Conservation (phyloP, 345 rosid species). For the Salix arbutifolia region DNA sequence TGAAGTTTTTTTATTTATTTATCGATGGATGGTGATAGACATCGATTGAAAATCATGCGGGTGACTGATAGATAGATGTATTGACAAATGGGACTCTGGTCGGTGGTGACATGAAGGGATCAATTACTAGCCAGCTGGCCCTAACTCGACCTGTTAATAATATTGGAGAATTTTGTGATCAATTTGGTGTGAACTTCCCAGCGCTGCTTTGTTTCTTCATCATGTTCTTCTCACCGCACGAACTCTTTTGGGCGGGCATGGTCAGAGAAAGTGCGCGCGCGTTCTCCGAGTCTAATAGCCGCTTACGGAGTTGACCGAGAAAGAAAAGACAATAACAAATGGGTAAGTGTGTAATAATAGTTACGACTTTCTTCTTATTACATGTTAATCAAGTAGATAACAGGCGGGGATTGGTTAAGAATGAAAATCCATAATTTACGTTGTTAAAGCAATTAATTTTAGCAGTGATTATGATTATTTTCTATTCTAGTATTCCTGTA, state of each 20-base stretch:
- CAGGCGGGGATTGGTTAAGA: neutral
- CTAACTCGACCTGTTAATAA: neutral
- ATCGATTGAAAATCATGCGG: neutral
- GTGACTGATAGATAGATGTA: neutral
- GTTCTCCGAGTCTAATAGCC: neutral
- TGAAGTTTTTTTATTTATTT: neutral
- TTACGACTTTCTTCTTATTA: neutral
- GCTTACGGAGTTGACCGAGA: neutral
- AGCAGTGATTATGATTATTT: too few relatives aligned
- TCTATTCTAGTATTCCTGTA: too few relatives aligned
- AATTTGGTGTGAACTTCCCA: neutral
- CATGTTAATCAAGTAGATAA: neutral
- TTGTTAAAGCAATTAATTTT: too few relatives aligned
- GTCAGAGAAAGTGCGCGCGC: neutral
- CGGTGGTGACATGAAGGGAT: conserved; percentile 4
- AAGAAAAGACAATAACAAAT: neutral
- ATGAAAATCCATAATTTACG: too few relatives aligned
- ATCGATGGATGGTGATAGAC: neutral
- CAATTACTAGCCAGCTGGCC: too few relatives aligned
- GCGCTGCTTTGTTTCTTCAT: neutral
- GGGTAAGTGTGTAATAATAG: neutral
- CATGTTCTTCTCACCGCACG: neutral
- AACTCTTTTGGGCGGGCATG: neutral
- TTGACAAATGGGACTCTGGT: neutral
- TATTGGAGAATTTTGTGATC: neutral